Base-by-base conservation (phyloP, 257 asterid species). In the Solanum ahanhuiri region DNA sequence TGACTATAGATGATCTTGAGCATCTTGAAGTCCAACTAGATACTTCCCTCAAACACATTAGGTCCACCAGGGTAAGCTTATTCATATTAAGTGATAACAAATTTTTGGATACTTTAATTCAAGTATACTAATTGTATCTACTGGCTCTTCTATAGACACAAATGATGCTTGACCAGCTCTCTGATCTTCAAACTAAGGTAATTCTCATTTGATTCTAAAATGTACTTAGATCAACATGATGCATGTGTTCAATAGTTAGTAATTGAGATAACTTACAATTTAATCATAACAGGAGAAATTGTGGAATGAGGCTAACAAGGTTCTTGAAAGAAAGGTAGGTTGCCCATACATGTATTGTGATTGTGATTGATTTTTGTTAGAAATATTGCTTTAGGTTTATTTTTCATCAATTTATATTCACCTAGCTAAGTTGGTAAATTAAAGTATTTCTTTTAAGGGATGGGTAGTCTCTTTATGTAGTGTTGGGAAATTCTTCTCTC, bases 171-270 rank as follows among this genome's bases (percentile, higher is more conserved):
- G 99, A 96, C 89, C 95, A 94, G 91, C 98, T 96, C 30, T 87
- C 97, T 86, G 99, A 96, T 91, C 98, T 96, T 90, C 97, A 95
- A 88, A 87, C 95, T 48, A 95, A 96, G 99, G 99, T 96, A 92
- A 92, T 33, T 57, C 73, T 43, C 20, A 76, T 86, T 83, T 57
- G 25, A 58, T 54, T 86, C 17, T 18, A 7, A 1, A 35, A 23
- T 18, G 12, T n/a, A 70, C 34, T n/a, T 72, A 30, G 11, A 60
- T 31, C 54, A 48, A 48, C 6, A 12, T 15, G 37, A 72, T 71
- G 14, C 12, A 35, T 84, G 71, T 41, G 12, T 37, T 37, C n/a
- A 63, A 63, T 37, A 83, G 30, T 31, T 17, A 83, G 51, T 71
- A 45, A 63, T 18, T 25, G 22, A 77, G 33, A 20, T 25, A 84